Evolutionary conservation across 192 early-diverging fungal genomes (phyloP).

Genomic region (Coemansia sp.): DNA sequence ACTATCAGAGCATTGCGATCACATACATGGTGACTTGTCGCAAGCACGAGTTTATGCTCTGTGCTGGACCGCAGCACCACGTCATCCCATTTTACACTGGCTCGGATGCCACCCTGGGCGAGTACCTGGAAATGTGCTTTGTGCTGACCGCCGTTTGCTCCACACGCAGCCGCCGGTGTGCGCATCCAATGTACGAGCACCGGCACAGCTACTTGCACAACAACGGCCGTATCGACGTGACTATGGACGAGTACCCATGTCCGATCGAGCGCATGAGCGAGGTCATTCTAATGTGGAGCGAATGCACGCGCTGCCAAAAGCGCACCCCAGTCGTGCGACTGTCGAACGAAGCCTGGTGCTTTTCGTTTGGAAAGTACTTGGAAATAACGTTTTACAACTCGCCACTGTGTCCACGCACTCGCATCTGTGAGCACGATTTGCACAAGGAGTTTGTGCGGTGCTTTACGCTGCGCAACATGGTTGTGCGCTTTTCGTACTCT

Average conservation of each 20-base stretch:
- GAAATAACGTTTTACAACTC: slow-evolving; percentile 88
- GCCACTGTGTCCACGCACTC: slow-evolving; percentile 61
- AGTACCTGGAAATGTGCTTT: slow-evolving; percentile 82
- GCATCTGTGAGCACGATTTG: slow-evolving; percentile 81
- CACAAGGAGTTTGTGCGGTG: slow-evolving; percentile 81
- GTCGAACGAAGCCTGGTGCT: slow-evolving; percentile 86
- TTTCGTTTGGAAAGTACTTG: slow-evolving; percentile 97
- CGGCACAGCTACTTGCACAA: slow-evolving; percentile 87
- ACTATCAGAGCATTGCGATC: slow-evolving; percentile 55
- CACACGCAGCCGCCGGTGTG: slow-evolving; percentile 62
- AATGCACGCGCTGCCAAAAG: slow-evolving; percentile 73
- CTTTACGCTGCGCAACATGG: slow-evolving; percentile 75
- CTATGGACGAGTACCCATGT: slow-evolving; percentile 61
- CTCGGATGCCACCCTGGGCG: slow-evolving; percentile 84
- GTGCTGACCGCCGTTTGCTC: slow-evolving; percentile 68
- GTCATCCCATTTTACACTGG: slow-evolving; percentile 71
- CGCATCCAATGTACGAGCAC: slow-evolving; percentile 77
- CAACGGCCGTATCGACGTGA: slow-evolving; percentile 73
- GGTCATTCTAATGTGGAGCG: slow-evolving; percentile 86
- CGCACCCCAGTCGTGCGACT: slow-evolving; percentile 74
- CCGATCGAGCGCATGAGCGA: slow-evolving; percentile 70
- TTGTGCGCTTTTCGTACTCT: slow-evolving; percentile 75
- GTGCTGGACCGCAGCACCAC: slow-evolving; percentile 71
- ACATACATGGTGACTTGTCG: slow-evolving; percentile 52
- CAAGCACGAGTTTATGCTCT: slow-evolving; percentile 52